Conservation (phyloP, 2,329 filamentous ascomycete genomes). For the Claviceps maximensis region DNA sequence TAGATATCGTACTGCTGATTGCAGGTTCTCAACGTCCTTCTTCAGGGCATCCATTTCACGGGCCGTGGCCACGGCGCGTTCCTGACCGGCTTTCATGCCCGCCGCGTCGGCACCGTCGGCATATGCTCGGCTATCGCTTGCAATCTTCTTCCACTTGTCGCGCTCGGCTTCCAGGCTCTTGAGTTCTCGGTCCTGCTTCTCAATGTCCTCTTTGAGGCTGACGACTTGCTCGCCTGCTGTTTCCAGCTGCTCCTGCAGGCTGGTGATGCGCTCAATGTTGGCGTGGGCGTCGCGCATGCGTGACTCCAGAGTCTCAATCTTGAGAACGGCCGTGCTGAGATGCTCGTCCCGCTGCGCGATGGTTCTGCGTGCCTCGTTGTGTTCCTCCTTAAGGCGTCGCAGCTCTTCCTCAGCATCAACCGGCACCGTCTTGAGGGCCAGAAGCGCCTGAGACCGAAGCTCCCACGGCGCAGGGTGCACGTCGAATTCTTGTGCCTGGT, state of each 20-base stretch:
- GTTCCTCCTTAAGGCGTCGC: slow-evolving; percentile 63
- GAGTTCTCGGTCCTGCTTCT: slow-evolving; percentile 54
- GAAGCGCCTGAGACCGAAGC: slow-evolving; percentile 66
- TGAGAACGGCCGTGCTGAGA: slow-evolving; percentile 75
- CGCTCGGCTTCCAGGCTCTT: slow-evolving; percentile 51
- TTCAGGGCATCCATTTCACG: slow-evolving; percentile 62
- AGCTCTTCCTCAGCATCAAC: slow-evolving; percentile 79
- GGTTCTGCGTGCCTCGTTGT: slow-evolving; percentile 61
- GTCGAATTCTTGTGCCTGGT: slow-evolving; percentile 69
- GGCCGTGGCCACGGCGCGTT: slow-evolving; percentile 55
- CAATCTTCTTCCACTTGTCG: slow-evolving; percentile 59
- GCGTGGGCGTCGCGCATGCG: slow-evolving; percentile 72
- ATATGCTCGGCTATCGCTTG: slow-evolving; percentile 45
- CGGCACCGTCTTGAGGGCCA: slow-evolving; percentile 65
- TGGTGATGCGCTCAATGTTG: slow-evolving; percentile 56
- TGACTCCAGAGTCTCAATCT: slow-evolving; percentile 84
- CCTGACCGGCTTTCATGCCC: slow-evolving; percentile 44
- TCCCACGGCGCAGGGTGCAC: slow-evolving; percentile 67
- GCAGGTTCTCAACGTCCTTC: slow-evolving; percentile 50
- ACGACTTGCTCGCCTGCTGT: slow-evolving; percentile 35
- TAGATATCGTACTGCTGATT: slow-evolving; percentile 54
- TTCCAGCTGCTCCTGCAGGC: slow-evolving; percentile 48
- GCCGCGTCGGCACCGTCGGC: slow-evolving; percentile 38
- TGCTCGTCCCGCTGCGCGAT: slow-evolving; percentile 66
- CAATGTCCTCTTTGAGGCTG: slow-evolving; percentile 48